Evolutionary conservation across 352 stramenopile genomes (phyloP).

Genomic region (Globisporangium takayamanum): DNA sequence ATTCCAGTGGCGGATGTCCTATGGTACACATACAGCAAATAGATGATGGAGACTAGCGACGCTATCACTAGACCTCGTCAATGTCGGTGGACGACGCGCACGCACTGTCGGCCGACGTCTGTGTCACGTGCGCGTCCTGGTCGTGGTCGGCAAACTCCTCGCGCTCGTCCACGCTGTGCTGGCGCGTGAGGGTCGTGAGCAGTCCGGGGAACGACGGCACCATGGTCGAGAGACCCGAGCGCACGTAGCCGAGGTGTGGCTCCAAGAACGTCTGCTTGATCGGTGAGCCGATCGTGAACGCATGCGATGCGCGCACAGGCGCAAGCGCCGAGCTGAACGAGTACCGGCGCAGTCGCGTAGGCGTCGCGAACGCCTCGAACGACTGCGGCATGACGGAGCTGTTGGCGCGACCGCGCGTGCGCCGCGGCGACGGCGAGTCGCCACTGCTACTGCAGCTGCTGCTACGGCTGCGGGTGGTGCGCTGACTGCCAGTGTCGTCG

Average conservation of each 20-base stretch:
- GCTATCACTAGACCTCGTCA: not conserved
- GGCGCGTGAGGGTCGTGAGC: conserved; percentile 4
- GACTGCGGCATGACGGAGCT: conserved; percentile 7
- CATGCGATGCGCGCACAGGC: conserved; percentile 3
- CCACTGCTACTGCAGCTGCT: not conserved
- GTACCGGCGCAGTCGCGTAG: conserved; percentile 11
- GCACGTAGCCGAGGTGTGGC: conserved; percentile 12
- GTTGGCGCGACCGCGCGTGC: conserved; percentile 9
- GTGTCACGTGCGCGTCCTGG: not conserved
- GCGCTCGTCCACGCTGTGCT: conserved; percentile 13
- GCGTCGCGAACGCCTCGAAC: conserved; percentile 11
- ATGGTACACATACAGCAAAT: not conserved
- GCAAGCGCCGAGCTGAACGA: conserved; percentile 8
- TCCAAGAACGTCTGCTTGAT: conserved; percentile 11
- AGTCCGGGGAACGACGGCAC: conserved; percentile 6
- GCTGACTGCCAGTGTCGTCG: not conserved
- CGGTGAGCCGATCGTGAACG: conserved; percentile 8
- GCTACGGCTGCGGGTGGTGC: not conserved
- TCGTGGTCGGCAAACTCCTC: conserved; percentile 7
- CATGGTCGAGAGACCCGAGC: conserved; percentile 11
- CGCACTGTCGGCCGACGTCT: not conserved
- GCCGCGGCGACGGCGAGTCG: conserved; percentile 1
- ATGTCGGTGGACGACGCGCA: conserved; percentile 5
- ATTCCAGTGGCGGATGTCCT: not conserved
- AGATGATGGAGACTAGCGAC: not conserved